Conservation (phyloP, 2,329 filamentous ascomycete species). For the Fusarium abutilonis region DNA sequence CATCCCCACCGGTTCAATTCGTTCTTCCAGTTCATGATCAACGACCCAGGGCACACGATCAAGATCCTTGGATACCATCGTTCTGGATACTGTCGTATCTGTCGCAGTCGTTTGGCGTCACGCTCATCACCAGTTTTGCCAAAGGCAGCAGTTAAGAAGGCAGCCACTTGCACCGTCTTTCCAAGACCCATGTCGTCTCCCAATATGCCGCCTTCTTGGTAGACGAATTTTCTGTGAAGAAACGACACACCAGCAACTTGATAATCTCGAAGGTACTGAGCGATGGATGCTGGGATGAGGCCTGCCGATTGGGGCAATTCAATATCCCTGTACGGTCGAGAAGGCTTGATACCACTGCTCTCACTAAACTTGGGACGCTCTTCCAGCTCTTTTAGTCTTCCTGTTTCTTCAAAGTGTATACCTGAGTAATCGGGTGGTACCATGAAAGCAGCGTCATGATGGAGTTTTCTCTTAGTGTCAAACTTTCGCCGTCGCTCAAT, state of each 20-base stretch:
- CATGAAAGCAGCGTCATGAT: constrained; percentile 75
- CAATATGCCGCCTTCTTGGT: constrained; percentile 88
- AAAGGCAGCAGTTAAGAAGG: constrained; percentile 90
- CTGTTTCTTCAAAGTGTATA: constrained; percentile 71
- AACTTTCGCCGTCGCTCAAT: constrained; percentile 77
- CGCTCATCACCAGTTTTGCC: constrained; percentile 92
- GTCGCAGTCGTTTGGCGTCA: constrained; percentile 87
- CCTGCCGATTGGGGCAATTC: constrained; percentile 79
- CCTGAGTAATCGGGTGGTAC: constrained; percentile 81
- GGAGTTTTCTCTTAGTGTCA: constrained; percentile 65
- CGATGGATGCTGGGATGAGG: constrained; percentile 85
- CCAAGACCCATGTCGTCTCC: constrained; percentile 98
- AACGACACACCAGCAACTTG: constrained; percentile 88
- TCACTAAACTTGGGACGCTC: constrained; percentile 76
- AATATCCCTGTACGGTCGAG: constrained; percentile 78
- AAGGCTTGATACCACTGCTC: constrained; percentile 67
- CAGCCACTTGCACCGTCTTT: constrained; percentile 95
- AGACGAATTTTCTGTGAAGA: constrained; percentile 87
- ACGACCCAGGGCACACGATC: constrained; percentile 86
- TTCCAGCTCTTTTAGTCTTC: constrained; percentile 53
- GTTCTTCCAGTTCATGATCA: constrained; percentile 91
- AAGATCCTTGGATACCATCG: constrained; percentile 81
- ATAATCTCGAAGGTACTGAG: constrained; percentile 91
- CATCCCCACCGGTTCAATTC: constrained; percentile 93
- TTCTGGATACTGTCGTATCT: constrained; percentile 71